Base-by-base conservation (phyloP, 2,329 filamentous ascomycete genomes). In the Fusarium falciforme region DNA sequence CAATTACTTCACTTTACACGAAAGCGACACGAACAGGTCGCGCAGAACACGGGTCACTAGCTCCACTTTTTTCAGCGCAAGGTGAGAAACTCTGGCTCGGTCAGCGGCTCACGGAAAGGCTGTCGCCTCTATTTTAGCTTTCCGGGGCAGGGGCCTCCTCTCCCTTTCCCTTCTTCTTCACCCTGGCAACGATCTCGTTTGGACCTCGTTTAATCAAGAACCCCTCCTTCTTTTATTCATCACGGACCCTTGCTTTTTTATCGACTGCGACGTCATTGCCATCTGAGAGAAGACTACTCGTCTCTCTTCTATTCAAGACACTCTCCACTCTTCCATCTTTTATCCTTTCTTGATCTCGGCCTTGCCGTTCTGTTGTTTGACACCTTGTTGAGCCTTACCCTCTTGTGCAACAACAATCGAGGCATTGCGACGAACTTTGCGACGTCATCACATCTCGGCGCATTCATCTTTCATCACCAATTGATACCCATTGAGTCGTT, bases 1-100 rank as follows among this genome's bases (percentile, higher is more conserved):
- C 36, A 68, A 62, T 64, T 35, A 17, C 61, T 49, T 31, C 67
- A 78, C 76, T 82, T 79, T 76, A 80, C 80, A 76, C 80, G 80
- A 81, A 78, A 72, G 38, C 54, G 64, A 69, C 78, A 74, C 80
- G 79, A 71, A 62, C 61, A 49, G 68, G 70, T 73, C 75, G 75
- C 71, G 77, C 33, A 59, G 35, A 67, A 44, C 42, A 47, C 68
- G 55, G 67, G 68, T 27, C 22, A 31, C n/a, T n/a, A 9, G 25
- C 16, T 16, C 52, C 40, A 29, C 47, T 27, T 42, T 65, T 77
- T 33, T 14, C 35, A 17, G 22, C 29, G 12, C 29, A 35, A 49
- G 70, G 62, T 64, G 57, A 47, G 64, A 38, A 73, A 69, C 35
- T 55, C 25, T 58, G 68, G 29, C 66, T 66, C 62, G 33, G 40